Percentiles rank a stretch among this genome's conserved stretches.
phyloP scores from a whole-genome alignment of 257 asterid species.

The Penstemon barbatus region DNA sequence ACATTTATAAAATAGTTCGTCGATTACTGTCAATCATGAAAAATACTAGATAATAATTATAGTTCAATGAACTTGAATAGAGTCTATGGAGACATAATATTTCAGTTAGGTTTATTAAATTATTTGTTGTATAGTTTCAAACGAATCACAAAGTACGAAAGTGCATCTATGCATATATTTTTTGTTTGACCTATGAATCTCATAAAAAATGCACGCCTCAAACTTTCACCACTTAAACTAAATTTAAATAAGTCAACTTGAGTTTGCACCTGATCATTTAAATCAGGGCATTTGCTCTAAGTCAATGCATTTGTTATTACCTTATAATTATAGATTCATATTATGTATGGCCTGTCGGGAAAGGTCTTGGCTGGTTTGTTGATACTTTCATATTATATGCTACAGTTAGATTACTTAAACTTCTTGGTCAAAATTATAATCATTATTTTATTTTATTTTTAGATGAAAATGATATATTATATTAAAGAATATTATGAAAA shows the following conservation, averaged over 20 bases:
- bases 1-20: no score
- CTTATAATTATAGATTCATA: neutral
- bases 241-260: no score
- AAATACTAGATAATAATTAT: no score
- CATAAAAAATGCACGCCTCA: no score
- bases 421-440: neutral
- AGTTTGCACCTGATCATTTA: no score
- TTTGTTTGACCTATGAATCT: no score
- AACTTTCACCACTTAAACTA: no score
- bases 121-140: neutral
- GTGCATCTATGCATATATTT: neutral
- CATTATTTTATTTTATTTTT: neutral
- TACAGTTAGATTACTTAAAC: neutral
- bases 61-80: neutral
- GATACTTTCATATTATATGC: neutral
- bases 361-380: constrained; percentile 12
- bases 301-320: constrained; percentile 12
- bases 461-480: no score
- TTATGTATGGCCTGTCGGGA: constrained; percentile 22
- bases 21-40: no score
- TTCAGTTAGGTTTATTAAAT: neutral
- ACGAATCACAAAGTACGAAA: neutral
- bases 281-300: neutral
- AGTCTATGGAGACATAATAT: no score
- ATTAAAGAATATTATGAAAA: no score